phyloP scores from a whole-genome alignment of 2,329 filamentous ascomycete genomes.

The Lecanoromycetidae sp. region DNA sequence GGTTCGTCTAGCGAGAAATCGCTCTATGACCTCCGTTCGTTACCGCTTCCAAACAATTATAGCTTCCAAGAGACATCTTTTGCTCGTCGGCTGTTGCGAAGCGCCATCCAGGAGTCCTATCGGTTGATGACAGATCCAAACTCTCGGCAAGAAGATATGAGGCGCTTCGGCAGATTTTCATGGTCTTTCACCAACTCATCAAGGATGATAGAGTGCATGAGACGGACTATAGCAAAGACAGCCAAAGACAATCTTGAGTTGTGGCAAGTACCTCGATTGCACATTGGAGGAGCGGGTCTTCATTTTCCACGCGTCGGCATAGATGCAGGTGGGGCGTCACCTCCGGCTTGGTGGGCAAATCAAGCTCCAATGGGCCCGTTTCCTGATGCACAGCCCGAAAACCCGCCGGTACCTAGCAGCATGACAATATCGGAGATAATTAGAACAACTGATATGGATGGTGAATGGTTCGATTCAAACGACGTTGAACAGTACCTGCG shows the following conservation, averaged over 20 bases:
- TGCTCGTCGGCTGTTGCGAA: slow-evolving; percentile 56
- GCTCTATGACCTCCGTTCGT: background rate
- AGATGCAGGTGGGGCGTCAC: slow-evolving; percentile 27
- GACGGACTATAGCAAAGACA: slow-evolving; percentile 27
- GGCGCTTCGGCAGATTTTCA: slow-evolving; percentile 58
- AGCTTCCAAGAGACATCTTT: slow-evolving; percentile 55
- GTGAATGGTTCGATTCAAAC: slow-evolving; percentile 64
- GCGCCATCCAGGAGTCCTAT: slow-evolving; percentile 50
- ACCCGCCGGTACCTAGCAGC: slow-evolving; percentile 14
- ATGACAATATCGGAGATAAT: slow-evolving; percentile 23
- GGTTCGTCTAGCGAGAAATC: background rate
- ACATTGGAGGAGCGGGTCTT: slow-evolving; percentile 56
- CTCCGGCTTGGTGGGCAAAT: slow-evolving; percentile 21
- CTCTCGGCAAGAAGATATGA: slow-evolving; percentile 38
- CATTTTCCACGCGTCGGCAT: slow-evolving; percentile 42
- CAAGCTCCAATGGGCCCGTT: slow-evolving; percentile 5
- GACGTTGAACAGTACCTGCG: slow-evolving; percentile 66
- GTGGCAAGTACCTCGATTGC: slow-evolving; percentile 50
- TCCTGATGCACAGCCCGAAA: slow-evolving; percentile 16
- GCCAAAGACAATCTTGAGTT: slow-evolving; percentile 43
- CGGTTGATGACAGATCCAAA: slow-evolving; percentile 38
- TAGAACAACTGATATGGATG: slow-evolving; percentile 49
- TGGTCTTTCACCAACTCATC: slow-evolving; percentile 42
- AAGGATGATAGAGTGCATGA: slow-evolving; percentile 30
- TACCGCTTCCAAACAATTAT: slow-evolving; percentile 40